These are phyloP conservation scores for Pythium brachiatum DNA, from an alignment of 352 stramenopile species.

Conservation along the genomic window DNA sequence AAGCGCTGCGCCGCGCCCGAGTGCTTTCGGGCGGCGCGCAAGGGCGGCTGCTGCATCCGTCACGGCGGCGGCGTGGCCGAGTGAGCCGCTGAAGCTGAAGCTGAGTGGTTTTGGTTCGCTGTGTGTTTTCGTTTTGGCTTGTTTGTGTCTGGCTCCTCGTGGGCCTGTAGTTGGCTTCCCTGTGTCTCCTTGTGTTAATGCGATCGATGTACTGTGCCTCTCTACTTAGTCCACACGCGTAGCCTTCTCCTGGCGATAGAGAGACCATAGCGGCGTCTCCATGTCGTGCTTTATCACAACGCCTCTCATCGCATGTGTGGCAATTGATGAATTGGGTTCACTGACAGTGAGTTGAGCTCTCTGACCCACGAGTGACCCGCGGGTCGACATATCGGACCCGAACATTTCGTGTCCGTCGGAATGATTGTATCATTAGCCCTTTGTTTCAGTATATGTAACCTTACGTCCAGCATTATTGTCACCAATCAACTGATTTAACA, in stretches of 20 bases:
- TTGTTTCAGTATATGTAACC: constrained; percentile 17
- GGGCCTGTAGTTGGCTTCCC: neutral
- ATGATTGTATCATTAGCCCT: constrained; percentile 10
- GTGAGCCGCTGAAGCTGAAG: neutral
- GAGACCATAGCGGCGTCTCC: too few relatives aligned
- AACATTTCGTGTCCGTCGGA: constrained; percentile 4
- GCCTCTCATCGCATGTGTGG: too few relatives aligned
- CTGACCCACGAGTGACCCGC: neutral
- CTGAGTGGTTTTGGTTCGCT: neutral
- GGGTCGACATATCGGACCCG: too few relatives aligned
- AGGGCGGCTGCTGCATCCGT: constrained; percentile 76
- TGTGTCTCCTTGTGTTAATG: neutral
- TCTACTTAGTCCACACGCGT: neutral
- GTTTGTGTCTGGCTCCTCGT: neutral
- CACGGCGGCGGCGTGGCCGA: constrained; percentile 42
- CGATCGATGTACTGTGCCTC: neutral
- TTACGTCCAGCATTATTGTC: too few relatives aligned
- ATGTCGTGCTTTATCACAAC: too few relatives aligned
- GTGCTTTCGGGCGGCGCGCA: constrained; percentile 76
- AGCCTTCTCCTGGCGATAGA: too few relatives aligned
- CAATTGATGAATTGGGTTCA: too few relatives aligned
- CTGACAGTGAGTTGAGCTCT: neutral
- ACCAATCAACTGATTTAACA: neutral
- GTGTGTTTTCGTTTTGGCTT: neutral
- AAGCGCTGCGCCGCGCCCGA: constrained; percentile 69